Evolutionary conservation across 495 filamentous ascomycete species (phyloP), one percentile per base, ranked within the genome.

Genomic region (Annulohypoxylon stygium): DNA sequence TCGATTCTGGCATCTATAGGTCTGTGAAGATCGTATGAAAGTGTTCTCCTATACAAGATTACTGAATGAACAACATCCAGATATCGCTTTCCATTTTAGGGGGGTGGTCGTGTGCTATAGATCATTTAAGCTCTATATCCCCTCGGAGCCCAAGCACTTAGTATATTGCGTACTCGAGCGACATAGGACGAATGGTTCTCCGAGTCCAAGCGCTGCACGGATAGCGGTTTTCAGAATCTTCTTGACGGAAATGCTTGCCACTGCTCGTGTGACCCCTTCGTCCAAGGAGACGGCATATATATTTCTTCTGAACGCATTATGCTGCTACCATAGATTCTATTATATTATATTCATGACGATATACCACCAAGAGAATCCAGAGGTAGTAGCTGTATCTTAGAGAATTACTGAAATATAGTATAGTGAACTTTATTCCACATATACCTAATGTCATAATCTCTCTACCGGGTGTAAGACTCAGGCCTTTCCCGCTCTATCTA

Each of bases 131-230:
- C 43, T 47, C 43, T 20, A 47, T 47, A 47, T 20, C 50, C 60
- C 36, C 53, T 55, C 33, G 34, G 12, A 4, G 48, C 23, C 51
- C 59, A 20, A 59, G 43, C 18, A 1, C 16, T n/a, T 16, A 48
- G 43, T 30, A 64, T 43, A 16, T 51, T 64, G n/a, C 18, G 50
- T 37, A 23, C 30, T 48, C 36, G 9, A 61, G 12, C 50, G 57
- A 14, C 39, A 63, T 67, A 60, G n/a, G 14, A 53, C 41, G 30
- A n/a, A 16, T 16, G 25, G 10, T 33, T 12, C 45, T 60, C 23
- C 18, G 20, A 59, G 20, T 65, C 18, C 16, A 59, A 25, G 10
- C 33, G 39, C 37, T 20, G 34, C 33, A 39, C n/a, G 18, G 33
- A 54, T 54, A 54, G 8, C 18, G 48, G 48, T 26, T 20, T 51